These are phyloP conservation scores for Ceratocystis lukuohia DNA, from an alignment of 2,329 filamentous ascomycete species.

Conservation along the genomic window DNA sequence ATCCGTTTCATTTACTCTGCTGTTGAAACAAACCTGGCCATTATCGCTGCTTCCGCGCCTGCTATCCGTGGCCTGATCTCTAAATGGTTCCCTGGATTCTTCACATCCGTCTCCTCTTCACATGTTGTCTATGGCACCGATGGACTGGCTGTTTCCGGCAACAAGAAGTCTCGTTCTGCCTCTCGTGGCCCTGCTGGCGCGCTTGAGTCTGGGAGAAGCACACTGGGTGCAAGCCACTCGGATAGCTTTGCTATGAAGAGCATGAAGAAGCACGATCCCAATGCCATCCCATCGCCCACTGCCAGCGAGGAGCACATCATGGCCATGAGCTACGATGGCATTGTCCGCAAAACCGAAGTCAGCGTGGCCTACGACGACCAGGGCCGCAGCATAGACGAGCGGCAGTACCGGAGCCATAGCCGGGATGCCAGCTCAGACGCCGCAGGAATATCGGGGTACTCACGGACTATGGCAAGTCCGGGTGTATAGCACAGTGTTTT, in stretches of 20 bases:
- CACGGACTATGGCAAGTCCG: not conserved
- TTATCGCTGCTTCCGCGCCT: conserved; percentile 28
- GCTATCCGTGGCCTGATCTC: conserved; percentile 28
- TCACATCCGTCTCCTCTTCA: conserved; percentile 18
- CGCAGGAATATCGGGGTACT: not conserved
- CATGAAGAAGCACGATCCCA: conserved; percentile 26
- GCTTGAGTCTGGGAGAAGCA: not conserved
- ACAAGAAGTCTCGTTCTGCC: conserved; percentile 19
- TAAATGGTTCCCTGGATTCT: conserved; percentile 27
- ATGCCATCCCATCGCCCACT: conserved; percentile 26
- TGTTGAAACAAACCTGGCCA: conserved; percentile 29
- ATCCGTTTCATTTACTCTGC: conserved; percentile 26
- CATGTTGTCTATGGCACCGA: conserved; percentile 9
- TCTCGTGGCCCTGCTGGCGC: not conserved
- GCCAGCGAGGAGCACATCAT: conserved; percentile 30
- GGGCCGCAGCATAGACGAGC: not conserved
- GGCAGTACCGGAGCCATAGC: not conserved
- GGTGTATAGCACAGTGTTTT: not conserved
- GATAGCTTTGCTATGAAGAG: conserved; percentile 23
- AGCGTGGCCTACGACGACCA: conserved; percentile 22
- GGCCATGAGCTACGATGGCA: conserved; percentile 27
- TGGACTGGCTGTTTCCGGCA: conserved; percentile 17
- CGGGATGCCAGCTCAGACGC: not conserved
- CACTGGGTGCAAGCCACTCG: conserved; percentile 14
- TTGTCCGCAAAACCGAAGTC: conserved; percentile 28